phyloP scores from a whole-genome alignment of 2,329 filamentous ascomycete genomes.

The Fusarium protoensiforme region DNA sequence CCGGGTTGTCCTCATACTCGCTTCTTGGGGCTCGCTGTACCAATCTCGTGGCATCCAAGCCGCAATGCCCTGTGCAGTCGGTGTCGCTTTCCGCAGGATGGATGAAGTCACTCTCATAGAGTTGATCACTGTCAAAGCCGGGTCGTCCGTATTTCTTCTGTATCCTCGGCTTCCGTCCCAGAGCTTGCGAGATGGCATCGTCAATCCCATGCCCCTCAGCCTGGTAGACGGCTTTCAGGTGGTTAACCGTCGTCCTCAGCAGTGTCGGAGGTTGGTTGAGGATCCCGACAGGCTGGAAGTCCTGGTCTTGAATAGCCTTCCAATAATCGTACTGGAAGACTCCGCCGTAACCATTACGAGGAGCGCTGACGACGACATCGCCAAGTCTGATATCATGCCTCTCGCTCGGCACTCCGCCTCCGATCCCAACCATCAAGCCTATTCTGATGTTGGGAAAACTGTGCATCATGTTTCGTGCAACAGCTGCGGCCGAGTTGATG shows the following conservation, averaged over 20 bases:
- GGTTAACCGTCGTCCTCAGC: background rate
- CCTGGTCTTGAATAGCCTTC: background rate
- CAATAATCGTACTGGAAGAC: background rate
- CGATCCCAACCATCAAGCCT: background rate
- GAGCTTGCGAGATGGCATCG: background rate
- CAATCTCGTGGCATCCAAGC: background rate
- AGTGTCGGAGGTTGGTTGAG: background rate
- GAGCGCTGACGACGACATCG: background rate
- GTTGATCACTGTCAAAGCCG: background rate
- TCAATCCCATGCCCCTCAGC: background rate
- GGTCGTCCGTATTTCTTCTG: background rate
- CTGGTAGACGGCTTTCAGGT: background rate
- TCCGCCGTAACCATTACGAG: background rate
- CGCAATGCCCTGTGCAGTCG: too few species aligned
- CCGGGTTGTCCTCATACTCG: too few species aligned
- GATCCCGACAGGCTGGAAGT: too few species aligned
- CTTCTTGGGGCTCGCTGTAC: background rate
- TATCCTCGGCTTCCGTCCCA: background rate
- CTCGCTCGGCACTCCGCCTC: background rate
- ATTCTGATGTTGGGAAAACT: background rate
- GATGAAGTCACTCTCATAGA: background rate
- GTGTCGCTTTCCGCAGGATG: too few species aligned
- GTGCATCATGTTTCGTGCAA: background rate
- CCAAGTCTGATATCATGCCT: background rate
- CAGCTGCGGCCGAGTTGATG: background rate